Conservation (phyloP, 768 basidiomycete genomes). For the Boletus coccyginus region DNA sequence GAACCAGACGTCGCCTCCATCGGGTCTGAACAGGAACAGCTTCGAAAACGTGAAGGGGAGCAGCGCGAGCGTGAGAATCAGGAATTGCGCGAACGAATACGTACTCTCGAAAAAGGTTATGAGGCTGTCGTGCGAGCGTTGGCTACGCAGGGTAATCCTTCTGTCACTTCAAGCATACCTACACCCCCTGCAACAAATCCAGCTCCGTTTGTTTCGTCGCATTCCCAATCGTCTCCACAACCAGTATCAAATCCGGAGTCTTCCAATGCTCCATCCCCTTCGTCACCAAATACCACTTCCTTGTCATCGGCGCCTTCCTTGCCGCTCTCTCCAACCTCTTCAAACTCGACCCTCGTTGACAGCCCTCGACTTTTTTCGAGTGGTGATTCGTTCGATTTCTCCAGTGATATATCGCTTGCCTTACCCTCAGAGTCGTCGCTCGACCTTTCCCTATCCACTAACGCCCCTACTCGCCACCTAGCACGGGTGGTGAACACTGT, state of each 20-base stretch:
- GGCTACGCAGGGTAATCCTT: constrained; percentile 49
- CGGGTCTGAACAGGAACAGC: constrained; percentile 29
- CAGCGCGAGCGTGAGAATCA: constrained; percentile 64
- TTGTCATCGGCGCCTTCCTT: constrained; percentile 35
- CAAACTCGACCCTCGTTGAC: constrained; percentile 39
- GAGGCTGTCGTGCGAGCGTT: constrained; percentile 77
- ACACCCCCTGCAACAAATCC: constrained; percentile 14
- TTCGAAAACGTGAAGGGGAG: constrained; percentile 37
- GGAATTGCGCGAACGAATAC: constrained; percentile 72
- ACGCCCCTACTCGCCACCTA: constrained; percentile 90
- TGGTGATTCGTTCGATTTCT: constrained; percentile 30
- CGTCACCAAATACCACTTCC: constrained; percentile 24
- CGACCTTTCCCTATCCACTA: constrained; percentile 33
- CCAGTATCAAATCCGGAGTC: constrained; percentile 22
- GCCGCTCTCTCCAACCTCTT: constrained; percentile 41
- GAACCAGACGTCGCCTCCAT: constrained; percentile 24
- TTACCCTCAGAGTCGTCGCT: constrained; percentile 24
- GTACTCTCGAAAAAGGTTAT: constrained; percentile 78
- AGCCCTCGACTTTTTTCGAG: constrained; percentile 27
- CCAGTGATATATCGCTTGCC: constrained; percentile 32
- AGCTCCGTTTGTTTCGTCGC: constrained; percentile 7
- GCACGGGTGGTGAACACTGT: constrained; percentile 93
- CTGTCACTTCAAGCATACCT: constrained; percentile 18
- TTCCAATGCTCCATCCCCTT: constrained; percentile 22
- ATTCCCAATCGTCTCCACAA: constrained; percentile 22